A percentile compares a stretch with the other conserved stretches of the same genome.
These are phyloP conservation scores for Claviceps capensis DNA, from an alignment of 2,329 filamentous ascomycete genomes.

Conservation along the genomic window DNA sequence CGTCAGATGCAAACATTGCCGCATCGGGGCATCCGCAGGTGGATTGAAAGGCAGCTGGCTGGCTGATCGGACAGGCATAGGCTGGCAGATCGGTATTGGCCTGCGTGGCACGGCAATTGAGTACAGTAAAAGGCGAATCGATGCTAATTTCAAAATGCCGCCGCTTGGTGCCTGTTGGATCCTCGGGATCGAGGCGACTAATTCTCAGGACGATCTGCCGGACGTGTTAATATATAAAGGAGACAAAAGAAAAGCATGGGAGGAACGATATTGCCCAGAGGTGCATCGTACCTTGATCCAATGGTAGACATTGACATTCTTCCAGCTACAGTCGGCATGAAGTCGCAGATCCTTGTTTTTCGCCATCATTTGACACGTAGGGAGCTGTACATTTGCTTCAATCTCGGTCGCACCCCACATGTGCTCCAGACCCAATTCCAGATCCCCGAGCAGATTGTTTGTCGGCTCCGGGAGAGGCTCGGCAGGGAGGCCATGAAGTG, in stretches of 20 bases:
- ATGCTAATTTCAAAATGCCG: slow-evolving; percentile 94
- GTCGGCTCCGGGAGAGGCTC: slow-evolving; percentile 33
- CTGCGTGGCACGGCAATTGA: slow-evolving; percentile 86
- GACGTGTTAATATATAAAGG: background rate
- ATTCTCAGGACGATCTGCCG: slow-evolving; percentile 78
- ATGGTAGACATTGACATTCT: slow-evolving; percentile 86
- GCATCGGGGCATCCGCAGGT: slow-evolving; percentile 42
- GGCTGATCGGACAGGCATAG: slow-evolving; percentile 45
- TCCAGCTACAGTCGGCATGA: slow-evolving; percentile 85
- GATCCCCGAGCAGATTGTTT: slow-evolving; percentile 68
- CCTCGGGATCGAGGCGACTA: slow-evolving; percentile 66
- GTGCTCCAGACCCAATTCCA: slow-evolving; percentile 54
- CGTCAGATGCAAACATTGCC: slow-evolving; percentile 39
- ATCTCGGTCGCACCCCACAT: slow-evolving; percentile 84
- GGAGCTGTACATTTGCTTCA: slow-evolving; percentile 85
- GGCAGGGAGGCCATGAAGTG: slow-evolving; percentile 24
- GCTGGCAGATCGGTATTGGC: slow-evolving; percentile 76
- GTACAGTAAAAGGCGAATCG: slow-evolving; percentile 85
- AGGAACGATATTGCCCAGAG: background rate
- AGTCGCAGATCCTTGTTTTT: slow-evolving; percentile 52
- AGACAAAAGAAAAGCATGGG: background rate
- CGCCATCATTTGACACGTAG: slow-evolving; percentile 76
- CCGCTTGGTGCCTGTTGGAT: slow-evolving; percentile 57
- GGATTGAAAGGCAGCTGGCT: slow-evolving; percentile 29
- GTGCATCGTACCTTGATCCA: slow-evolving; percentile 71